Evolutionary conservation across 345 rosid genomes (phyloP).

Genomic region (Heritiera fomes): DNA sequence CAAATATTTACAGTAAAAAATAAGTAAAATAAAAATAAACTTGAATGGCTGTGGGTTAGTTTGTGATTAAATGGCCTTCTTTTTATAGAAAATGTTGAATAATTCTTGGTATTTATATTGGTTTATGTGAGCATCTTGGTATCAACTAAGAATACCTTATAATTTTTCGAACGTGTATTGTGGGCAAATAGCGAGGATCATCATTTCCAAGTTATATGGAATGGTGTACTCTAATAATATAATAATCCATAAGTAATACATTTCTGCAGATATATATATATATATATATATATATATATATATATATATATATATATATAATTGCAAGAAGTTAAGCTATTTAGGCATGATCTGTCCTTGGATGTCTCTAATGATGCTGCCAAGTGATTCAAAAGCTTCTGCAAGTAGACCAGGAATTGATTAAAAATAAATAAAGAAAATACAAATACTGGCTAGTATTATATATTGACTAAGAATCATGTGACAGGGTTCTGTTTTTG

Average conservation of each 20-base stretch:
- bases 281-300: neutral
- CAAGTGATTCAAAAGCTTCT: slow-evolving; percentile 14
- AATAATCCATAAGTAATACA: neutral
- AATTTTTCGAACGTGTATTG: too few species aligned
- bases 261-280: neutral
- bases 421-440: neutral
- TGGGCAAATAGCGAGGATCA: too few species aligned
- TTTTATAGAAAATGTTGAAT: too few species aligned
- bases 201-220: slow-evolving; percentile 32
- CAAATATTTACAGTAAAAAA: too few species aligned
- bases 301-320: neutral
- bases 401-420: neutral
- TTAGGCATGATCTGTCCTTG: slow-evolving; percentile 10
- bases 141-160: too few species aligned
- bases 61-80: too few species aligned
- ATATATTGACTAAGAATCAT: neutral
- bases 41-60: too few species aligned
- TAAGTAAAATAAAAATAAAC: too few species aligned
- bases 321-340: slow-evolving; percentile 14
- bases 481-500: neutral
- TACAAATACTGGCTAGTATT: neutral
- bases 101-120: too few species aligned
- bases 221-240: slow-evolving; percentile 11
- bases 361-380: slow-evolving; percentile 10
- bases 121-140: too few species aligned